Evolutionary conservation across 1,284 basidiomycete species (phyloP), one percentile per base, ranked within the genome.

Genomic region (Ceraceosorus bombacis): DNA sequence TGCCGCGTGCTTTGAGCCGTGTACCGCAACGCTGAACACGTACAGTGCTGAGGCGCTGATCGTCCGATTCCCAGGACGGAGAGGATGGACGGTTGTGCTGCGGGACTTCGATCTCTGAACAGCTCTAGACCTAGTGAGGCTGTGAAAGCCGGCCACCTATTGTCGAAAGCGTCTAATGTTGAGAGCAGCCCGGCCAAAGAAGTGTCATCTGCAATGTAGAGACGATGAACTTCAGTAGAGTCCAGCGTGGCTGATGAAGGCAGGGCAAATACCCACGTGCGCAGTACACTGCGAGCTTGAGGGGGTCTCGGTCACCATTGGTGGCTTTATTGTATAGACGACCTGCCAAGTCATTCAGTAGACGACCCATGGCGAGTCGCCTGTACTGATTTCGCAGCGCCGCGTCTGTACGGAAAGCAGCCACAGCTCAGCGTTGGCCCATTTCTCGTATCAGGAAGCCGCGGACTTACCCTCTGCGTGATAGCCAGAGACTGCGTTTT

Each of bases 81-180:
- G 12, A 51, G 17, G 40, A 65, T 43, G 10, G 58, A 54, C 4
- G 57, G 4, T 51, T 49, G 12, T n/a, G 7, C 36, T 37, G 13
- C 38, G 15, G 38, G 5, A 12, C 38, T 50, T 54, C 39, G 41
- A 36, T 69, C 67, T 27, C 54, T 49, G 64, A 73, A 74, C 10
- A 77, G 65, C 51, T 77, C 74, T 36, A 75, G 46, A 9, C 68
- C 65, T 40, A 77, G 52, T 5, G 64, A 61, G 2, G 73, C 63
- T 10, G 68, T 68, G 53, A 77, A 77, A 0, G 54, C 63, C 2
- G 75, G 76, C 76, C 75, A 88, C 84, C 82, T 83, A 4, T 87
- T 82, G 68, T 90, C 87, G 74, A 85, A 90, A 2, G 85, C 85
- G 65, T 88, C 88, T 2, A 90, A 79, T 2, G 87, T 86, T 27